Conservation (phyloP, 2,329 filamentous ascomycete species). For the Kalmusia sp. region DNA sequence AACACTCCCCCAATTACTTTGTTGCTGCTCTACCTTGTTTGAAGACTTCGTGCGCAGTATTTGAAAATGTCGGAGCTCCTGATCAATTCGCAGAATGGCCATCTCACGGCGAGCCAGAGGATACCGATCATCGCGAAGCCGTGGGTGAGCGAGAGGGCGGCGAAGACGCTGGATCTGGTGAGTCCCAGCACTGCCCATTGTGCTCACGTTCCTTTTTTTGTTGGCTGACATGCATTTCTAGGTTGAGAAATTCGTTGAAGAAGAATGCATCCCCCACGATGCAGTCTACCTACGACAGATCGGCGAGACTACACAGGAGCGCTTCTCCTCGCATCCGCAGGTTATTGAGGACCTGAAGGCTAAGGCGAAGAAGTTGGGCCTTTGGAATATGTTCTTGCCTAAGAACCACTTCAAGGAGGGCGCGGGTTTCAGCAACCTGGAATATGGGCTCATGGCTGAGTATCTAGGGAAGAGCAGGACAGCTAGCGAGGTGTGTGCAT, state of each 20-base stretch:
- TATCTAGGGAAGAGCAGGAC: constrained; percentile 84
- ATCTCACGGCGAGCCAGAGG: constrained; percentile 58
- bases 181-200: constrained; percentile 17
- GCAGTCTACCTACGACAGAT: constrained; percentile 80
- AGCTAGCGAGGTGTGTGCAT: constrained; percentile 57
- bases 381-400: constrained; percentile 99
- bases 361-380: constrained; percentile 79
- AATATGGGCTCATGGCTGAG: constrained; percentile 98
- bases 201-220: neutral
- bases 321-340: constrained; percentile 80
- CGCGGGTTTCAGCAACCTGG: constrained; percentile 91
- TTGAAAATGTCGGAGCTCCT: constrained; percentile 43
- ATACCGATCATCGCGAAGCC: constrained; percentile 66
- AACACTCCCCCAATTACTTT: too few relatives aligned
- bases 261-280: constrained; percentile 82
- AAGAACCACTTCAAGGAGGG: constrained; percentile 96
- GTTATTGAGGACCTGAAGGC: constrained; percentile 90
- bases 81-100: constrained; percentile 43
- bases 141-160: constrained; percentile 82
- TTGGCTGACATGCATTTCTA: constrained; percentile 31
- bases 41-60: too few relatives aligned
- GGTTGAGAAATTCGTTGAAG: constrained; percentile 96
- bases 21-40: too few relatives aligned
- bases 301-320: constrained; percentile 70
- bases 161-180: constrained; percentile 80